A percentile compares a stretch with the other conserved stretches of the same genome.
Evolutionary conservation across 2,329 filamentous ascomycete species (phyloP).

Genomic region (Dactylella cylindrospora): DNA sequence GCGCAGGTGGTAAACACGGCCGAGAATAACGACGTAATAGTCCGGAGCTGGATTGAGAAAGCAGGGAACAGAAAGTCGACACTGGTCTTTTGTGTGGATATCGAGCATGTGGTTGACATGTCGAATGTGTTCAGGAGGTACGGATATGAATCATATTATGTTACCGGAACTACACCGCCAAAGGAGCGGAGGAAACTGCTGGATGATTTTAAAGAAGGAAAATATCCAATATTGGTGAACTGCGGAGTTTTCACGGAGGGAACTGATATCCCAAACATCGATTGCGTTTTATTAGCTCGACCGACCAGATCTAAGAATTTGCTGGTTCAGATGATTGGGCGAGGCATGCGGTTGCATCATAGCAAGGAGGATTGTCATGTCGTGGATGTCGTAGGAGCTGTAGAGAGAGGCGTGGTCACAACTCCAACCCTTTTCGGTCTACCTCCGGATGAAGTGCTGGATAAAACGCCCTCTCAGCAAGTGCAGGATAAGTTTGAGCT

Average conservation of each 20-base stretch:
- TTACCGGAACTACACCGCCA: constrained; percentile 78
- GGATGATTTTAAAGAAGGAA: constrained; percentile 70
- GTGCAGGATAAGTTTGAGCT: constrained; percentile 60
- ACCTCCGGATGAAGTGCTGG: constrained; percentile 75
- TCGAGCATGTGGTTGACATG: constrained; percentile 74
- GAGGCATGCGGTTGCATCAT: constrained; percentile 79
- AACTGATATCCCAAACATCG: constrained; percentile 95
- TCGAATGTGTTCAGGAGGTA: constrained; percentile 73
- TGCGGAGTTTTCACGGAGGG: constrained; percentile 97
- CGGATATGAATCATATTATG: constrained; percentile 78
- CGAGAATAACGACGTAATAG: constrained; percentile 77
- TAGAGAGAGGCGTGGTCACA: constrained; percentile 81
- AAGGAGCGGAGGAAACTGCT: constrained; percentile 69
- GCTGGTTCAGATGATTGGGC: constrained; percentile 94
- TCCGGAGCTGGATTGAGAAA: constrained; percentile 81
- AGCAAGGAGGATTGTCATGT: constrained; percentile 88
- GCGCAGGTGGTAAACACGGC: constrained; percentile 80
- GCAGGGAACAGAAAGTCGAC: constrained; percentile 73
- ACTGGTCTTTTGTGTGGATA: constrained; percentile 89
- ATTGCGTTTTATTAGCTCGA: constrained; percentile 83
- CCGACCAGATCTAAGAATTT: constrained; percentile 92
- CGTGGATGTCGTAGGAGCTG: constrained; percentile 89
- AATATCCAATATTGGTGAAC: constrained; percentile 87
- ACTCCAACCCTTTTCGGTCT: constrained; percentile 91
- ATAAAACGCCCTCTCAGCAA: constrained; percentile 64